A percentile compares a stretch with the other conserved stretches of the same genome.
phyloP scores from a whole-genome alignment of 2,329 filamentous ascomycete species.

The Alternaria metachromatica region DNA sequence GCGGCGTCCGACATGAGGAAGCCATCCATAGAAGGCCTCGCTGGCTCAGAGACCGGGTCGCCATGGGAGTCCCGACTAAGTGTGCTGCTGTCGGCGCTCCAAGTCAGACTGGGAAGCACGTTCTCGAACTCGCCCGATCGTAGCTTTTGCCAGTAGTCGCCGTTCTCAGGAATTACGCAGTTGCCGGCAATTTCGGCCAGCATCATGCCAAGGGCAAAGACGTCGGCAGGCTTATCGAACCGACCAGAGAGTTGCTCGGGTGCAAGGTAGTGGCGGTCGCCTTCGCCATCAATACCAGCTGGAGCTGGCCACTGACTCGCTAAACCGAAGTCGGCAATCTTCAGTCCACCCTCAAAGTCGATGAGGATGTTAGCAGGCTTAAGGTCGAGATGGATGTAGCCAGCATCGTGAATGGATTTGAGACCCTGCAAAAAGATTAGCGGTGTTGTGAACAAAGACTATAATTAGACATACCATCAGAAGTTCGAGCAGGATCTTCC shows the following conservation, averaged over 20 bases:
- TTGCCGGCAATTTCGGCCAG: conserved; percentile 95
- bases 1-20: conserved; percentile 43
- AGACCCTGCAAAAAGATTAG: conserved; percentile 69
- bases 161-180: conserved; percentile 91
- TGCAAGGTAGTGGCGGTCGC: conserved; percentile 94
- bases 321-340: conserved; percentile 87
- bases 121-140: conserved; percentile 88
- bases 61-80: conserved; percentile 74
- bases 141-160: conserved; percentile 86
- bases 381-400: conserved; percentile 84
- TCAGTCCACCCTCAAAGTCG: conserved; percentile 79
- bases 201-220: conserved; percentile 93
- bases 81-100: conserved; percentile 70
- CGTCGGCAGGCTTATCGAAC: conserved; percentile 88
- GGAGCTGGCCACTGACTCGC: conserved; percentile 80
- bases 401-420: conserved; percentile 85
- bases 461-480: conserved; percentile 68
- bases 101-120: conserved; percentile 81
- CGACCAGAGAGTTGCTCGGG: conserved; percentile 87
- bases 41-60: conserved; percentile 35
- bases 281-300: conserved; percentile 83
- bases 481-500: conserved; percentile 93
- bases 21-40: conserved; percentile 29
- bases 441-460: background rate
- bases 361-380: conserved; percentile 87